Evolutionary conservation across 1,284 basidiomycete species (phyloP), one percentile per base, ranked within the genome.

Genomic region (Singerocomus inundabilis): DNA sequence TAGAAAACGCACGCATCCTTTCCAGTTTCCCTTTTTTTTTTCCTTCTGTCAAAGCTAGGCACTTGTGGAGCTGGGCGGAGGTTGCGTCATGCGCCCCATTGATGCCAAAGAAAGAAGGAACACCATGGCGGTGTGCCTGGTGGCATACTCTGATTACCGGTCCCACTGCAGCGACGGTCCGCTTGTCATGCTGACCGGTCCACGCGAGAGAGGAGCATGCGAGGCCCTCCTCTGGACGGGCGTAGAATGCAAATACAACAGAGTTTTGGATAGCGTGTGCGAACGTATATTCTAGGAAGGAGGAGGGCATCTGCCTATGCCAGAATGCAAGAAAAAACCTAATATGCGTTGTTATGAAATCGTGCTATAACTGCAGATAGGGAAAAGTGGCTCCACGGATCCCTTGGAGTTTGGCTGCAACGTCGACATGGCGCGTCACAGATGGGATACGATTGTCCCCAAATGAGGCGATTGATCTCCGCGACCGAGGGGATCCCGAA

Each of bases 401-500:
- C 56, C 55, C 60, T 52, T 67, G 65, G 65, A 56, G 53, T 44
- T 21, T 21, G 21, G 21, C 21, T 21, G 21, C 21, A 21, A 21
- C 21, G 21, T 21, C 21, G 21, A 21, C 21, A n/a, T n/a, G n/a
- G n/a, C n/a, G n/a, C n/a, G n/a, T 21, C 21, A 21, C 21, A 21
- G 21, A 21, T 4, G 21, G 21, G 21, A 21, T 21, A 21, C 21
- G 21, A 21, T 21, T 21, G 21, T 21, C 21, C 21, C 21, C 21
- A 21, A 21, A 21, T 21, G 21, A 21, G 21, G 21, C 21, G 21
- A 21, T 65, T 54, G 64, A 68, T 67, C 66, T 68, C 66, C 66
- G 66, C 66, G 63, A 67, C 44, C 28, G 31, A 46, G 21, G 30
- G 44, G 34, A 41, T 51, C 44, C 37, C 35, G 32, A 47, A 38